Evolutionary conservation across 169 alveolate species (phyloP).

Genomic region (Plasmodium berghei): DNA sequence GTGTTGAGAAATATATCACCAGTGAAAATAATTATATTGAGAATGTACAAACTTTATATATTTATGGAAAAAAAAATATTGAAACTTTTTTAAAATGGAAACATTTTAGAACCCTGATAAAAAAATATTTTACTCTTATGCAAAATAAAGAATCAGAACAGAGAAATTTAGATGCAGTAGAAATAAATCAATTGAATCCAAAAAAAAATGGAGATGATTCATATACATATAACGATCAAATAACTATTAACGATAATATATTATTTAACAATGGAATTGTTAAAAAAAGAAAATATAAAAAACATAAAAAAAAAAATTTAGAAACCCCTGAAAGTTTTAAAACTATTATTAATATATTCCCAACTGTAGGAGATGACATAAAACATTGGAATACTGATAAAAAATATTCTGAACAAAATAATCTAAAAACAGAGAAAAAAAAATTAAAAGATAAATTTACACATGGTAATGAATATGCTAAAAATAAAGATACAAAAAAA

Average conservation of each 20-base stretch:
- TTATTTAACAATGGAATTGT: background rate
- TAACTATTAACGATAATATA: background rate
- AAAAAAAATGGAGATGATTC: background rate
- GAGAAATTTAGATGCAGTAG: constrained; percentile 9
- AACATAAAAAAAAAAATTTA: background rate
- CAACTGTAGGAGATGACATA: constrained; percentile 51
- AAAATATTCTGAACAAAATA: constrained; percentile 11
- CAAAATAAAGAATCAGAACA: constrained; percentile 3
- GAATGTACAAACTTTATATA: constrained; percentile 40
- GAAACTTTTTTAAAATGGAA: constrained; percentile 65
- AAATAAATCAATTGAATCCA: background rate
- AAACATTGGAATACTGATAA: constrained; percentile 33
- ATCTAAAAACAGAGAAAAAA: constrained; percentile 12
- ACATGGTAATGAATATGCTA: background rate
- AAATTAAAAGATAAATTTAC: constrained; percentile 7
- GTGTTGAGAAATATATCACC: constrained; percentile 5
- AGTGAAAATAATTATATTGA: constrained; percentile 37
- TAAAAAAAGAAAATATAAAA: constrained; percentile 48
- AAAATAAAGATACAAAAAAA: constrained; percentile 13
- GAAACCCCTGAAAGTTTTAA: constrained; percentile 12
- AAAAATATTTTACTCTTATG: constrained; percentile 41
- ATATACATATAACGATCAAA: background rate
- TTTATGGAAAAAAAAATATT: constrained; percentile 70
- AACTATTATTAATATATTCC: constrained; percentile 31
- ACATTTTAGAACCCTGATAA: constrained; percentile 29